Conservation (phyloP, 441 rosid genomes). For the Eruca vesicaria region DNA sequence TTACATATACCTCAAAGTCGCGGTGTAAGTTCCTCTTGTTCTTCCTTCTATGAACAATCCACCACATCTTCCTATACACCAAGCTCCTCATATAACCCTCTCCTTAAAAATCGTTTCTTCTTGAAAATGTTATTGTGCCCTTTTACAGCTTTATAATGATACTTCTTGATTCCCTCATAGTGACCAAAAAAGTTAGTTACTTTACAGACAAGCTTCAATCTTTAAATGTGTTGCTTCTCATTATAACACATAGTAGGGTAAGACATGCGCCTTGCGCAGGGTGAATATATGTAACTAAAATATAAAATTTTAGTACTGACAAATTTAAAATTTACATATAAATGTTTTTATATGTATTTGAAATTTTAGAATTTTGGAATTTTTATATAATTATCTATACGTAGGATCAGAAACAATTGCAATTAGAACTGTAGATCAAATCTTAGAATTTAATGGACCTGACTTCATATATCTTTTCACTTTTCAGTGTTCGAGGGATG, state of each 20-base stretch:
- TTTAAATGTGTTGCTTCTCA: conserved; percentile 30
- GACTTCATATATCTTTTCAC: no score
- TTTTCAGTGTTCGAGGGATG: no score
- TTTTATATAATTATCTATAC: no score
- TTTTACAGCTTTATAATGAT: conserved; percentile 34
- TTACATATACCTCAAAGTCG: conserved; percentile 22
- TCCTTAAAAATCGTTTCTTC: conserved; percentile 4
- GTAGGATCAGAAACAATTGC: no score
- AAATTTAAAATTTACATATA: no score
- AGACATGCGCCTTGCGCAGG: no score
- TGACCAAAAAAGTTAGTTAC: conserved; percentile 20
- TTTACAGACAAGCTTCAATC: conserved; percentile 38
- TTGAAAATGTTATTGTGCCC: conserved; percentile 1
- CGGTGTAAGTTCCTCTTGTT: conserved; percentile 26
- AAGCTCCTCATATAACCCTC: conserved; percentile 28
- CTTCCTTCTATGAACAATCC: conserved; percentile 26
- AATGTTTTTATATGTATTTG: no score
- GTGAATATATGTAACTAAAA: no score
- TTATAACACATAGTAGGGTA: conserved; percentile 25
- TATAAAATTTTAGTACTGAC: no score
- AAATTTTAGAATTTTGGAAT: no score
- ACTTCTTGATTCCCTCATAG: conserved; percentile 26
- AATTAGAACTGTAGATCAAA: no score
- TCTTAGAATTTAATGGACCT: no score
- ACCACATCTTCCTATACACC: conserved; percentile 38